Base-by-base conservation (phyloP, 345 rosid genomes). In the Trapa bicornis region DNA sequence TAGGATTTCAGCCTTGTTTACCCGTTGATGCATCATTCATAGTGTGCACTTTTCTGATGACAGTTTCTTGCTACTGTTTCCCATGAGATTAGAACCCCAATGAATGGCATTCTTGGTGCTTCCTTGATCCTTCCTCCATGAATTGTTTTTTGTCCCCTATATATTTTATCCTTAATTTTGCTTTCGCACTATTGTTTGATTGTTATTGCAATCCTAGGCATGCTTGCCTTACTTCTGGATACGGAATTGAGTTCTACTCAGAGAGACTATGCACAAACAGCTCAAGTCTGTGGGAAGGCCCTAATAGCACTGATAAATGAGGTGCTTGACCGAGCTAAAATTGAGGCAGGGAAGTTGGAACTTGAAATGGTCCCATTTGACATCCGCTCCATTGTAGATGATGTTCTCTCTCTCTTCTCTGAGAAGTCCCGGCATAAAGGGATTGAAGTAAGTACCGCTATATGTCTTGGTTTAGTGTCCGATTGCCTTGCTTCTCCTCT, bases 31-130 rank as follows among this genome's bases (percentile, higher is more conserved):
- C 29, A n/a, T n/a, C 2, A 54, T 29, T 54, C 29, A 54, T 6
- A 54, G 2, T 22, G 60, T 17, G 33, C 22, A 17, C 8, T 17
- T 54, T 16, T 54, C 33, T 54, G 32, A 54, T 76, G 68, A 54
- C 87, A 88, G 95, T 94, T 94, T 83, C 87, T 94, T 64, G 99
- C 99, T 38, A 94, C 99, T 0, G 99, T 94, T 64, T 94, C 99
- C 64, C 99, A 94, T 69, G 99, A 94, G 78, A 94, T 94, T 36
- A 86, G 99, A 69, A 94, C 99, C 65, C 99, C 99, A 3, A 94
- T 94, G 99, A 94, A 94, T 80, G 99, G 99, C 67, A 86, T 94
- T 72, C 97, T 94, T 13, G 99, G 98, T 88, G 85, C 14, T 76
- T 67, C 33, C 8, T 15, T n/a, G 17, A 69, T 57, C 14, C 74